Percentiles rank a stretch among this genome's conserved stretches.
Conservation (phyloP, 768 basidiomycete species). For the Kwoniella heveanensis region DNA sequence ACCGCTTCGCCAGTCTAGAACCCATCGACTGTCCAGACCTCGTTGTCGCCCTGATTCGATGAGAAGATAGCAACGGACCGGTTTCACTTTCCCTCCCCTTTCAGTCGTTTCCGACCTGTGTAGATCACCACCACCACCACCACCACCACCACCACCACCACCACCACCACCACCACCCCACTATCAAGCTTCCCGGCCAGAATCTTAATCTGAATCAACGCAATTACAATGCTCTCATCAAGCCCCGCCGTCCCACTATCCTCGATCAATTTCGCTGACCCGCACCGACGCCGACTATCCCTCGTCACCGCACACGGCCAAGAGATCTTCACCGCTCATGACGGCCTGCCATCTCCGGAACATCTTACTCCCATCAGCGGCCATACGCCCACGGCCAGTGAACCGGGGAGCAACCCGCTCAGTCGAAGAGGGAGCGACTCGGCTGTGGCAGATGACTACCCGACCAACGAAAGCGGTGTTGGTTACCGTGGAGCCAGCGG, state of each 20-base stretch:
- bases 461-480: not conserved
- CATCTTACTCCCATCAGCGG: conserved; percentile 45
- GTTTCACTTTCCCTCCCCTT: not conserved
- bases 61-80: not conserved
- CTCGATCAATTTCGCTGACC: conserved; percentile 41
- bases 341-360: conserved; percentile 49
- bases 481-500: conserved; percentile 17
- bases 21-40: too few relatives aligned
- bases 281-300: conserved; percentile 39
- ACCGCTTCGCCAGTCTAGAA: not conserved
- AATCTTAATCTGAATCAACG: not conserved
- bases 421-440: conserved; percentile 22
- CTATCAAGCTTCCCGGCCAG: not conserved
- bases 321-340: conserved; percentile 43
- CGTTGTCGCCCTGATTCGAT: not conserved
- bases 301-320: conserved; percentile 47
- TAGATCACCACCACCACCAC: not conserved
- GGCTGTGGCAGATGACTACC: conserved; percentile 4
- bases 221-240: conserved; percentile 47
- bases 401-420: conserved; percentile 12
- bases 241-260: conserved; percentile 50
- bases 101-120: conserved; percentile 3
- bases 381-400: conserved; percentile 16
- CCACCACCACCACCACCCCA: not conserved
- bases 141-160: not conserved